Evolutionary conservation across 208 protist species (phyloP), one percentile per base, ranked within the genome.

Genomic region (Leptomonas seymouri): DNA sequence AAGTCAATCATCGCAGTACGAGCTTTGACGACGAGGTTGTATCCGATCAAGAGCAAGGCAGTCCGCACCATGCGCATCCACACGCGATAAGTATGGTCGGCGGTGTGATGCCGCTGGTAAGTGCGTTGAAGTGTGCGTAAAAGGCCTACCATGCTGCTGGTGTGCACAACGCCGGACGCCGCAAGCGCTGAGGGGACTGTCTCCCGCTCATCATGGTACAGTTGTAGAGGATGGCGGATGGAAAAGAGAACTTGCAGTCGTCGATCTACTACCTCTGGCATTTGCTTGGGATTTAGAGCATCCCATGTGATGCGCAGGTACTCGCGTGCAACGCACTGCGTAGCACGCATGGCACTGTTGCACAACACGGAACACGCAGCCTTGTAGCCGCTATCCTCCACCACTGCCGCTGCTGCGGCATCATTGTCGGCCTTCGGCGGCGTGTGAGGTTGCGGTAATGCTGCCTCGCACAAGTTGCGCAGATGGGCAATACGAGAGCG

Each of bases 251-350:
- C 18, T 7, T 55, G 27, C 21, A 82, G 67, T 14, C 60, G 61
- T 16, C 36, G 21, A 5, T 61, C 41, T 34, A 78, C 78, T 34
- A 58, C 58, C 11, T 16, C 30, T 18, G 46, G 67, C 20, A 76
- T 48, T 30, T 36, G 27, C 39, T 61, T 78, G 34, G 80, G 82
- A 49, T 80, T 34, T 16, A 93, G 21, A 44, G 77, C 28, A 39
- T 87, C 78, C 80, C 82, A 90, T 31, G 84, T 74, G 56, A 89
- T 85, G 31, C 79, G 57, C 46, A 93, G 74, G 48, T 77, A 62
- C 14, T 77, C 71, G n/a, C 71, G 63, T 20, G 64, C 63, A 11
- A 77, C 71, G 54, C 64, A 41, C 50, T 77, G 71, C 7, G 58
- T 25, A 2, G 64, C 64, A 15, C 63, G 31, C 58, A 62, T 48